A percentile compares a stretch with the other conserved stretches of the same genome.
Conservation (phyloP, 2,329 filamentous ascomycete genomes). For the Hirsutella thompsonii region DNA sequence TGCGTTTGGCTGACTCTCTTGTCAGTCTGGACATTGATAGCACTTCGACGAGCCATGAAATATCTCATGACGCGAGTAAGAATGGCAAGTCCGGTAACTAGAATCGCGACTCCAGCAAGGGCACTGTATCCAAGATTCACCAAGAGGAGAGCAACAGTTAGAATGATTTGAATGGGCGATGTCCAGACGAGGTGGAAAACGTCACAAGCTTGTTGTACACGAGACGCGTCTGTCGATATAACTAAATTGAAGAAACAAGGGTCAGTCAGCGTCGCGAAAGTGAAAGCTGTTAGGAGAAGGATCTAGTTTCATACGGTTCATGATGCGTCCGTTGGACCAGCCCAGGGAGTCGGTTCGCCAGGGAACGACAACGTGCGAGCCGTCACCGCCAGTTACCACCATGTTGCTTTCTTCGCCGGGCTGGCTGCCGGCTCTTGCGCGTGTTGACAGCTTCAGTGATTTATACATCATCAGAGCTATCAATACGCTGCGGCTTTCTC, state of each 20-base stretch:
- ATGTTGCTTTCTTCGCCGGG: constrained; percentile 20
- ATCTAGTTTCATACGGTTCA: constrained; percentile 90
- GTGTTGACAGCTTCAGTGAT: constrained; percentile 76
- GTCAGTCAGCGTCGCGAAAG: no score
- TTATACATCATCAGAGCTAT: no score
- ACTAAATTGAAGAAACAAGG: no score
- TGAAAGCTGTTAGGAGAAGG: no score
- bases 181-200: constrained; percentile 91
- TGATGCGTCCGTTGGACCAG: constrained; percentile 85
- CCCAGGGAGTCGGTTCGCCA: no score
- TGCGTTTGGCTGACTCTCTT: constrained; percentile 84
- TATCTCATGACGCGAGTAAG: constrained; percentile 65
- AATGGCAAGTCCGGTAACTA: constrained; percentile 65
- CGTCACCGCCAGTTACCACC: no score
- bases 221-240: no score
- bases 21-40: constrained; percentile 89
- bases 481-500: constrained; percentile 66
- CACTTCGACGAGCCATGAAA: constrained; percentile 60
- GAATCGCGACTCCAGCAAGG: constrained; percentile 74
- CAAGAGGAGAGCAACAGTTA: constrained; percentile 68
- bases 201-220: constrained; percentile 75
- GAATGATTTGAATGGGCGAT: constrained; percentile 61
- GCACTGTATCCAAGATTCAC: constrained; percentile 87
- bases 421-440: constrained; percentile 69
- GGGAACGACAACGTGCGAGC: no score